Conservation (phyloP, 2,329 filamentous ascomycete species). For the Trichoderma pleuroti region DNA sequence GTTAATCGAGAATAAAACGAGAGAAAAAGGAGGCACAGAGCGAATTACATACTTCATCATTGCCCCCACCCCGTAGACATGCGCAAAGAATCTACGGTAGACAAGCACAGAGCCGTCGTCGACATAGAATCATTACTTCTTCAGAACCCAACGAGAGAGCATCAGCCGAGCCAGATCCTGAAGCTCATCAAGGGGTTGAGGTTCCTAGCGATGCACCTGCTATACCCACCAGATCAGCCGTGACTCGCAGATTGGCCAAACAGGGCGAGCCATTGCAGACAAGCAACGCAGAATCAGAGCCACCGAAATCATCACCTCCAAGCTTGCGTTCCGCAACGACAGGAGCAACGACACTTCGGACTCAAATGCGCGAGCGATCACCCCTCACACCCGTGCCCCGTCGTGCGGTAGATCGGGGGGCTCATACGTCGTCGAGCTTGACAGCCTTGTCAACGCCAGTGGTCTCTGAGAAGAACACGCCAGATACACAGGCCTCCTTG, state of each 20-base stretch:
- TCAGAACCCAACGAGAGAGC: slow-evolving; percentile 5
- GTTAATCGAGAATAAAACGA: slow-evolving; percentile 26
- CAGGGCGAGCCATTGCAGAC: neutral
- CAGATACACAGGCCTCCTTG: slow-evolving; percentile 34
- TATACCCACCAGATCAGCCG: neutral
- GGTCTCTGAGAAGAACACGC: slow-evolving; percentile 36
- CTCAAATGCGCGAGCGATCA: slow-evolving; percentile 22
- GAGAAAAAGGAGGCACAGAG: slow-evolving; percentile 16
- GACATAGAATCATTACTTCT: neutral
- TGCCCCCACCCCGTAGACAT: slow-evolving; percentile 7
- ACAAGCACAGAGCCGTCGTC: slow-evolving; percentile 1
- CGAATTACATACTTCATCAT: slow-evolving; percentile 15
- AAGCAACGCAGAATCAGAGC: neutral
- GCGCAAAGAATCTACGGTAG: slow-evolving; percentile 6
- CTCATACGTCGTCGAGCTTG: slow-evolving; percentile 37
- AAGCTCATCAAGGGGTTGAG: neutral
- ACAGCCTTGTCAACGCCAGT: slow-evolving; percentile 41
- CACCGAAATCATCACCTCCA: neutral
- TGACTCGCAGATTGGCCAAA: neutral
- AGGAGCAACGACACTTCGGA: neutral
- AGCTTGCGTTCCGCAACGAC: neutral
- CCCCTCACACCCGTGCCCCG: slow-evolving; percentile 26
- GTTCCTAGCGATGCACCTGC: neutral
- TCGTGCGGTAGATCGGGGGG: slow-evolving; percentile 16
- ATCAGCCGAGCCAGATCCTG: neutral